phyloP scores from a whole-genome alignment of 2,329 filamentous ascomycete species.

The Mollisiaceae sp. region DNA sequence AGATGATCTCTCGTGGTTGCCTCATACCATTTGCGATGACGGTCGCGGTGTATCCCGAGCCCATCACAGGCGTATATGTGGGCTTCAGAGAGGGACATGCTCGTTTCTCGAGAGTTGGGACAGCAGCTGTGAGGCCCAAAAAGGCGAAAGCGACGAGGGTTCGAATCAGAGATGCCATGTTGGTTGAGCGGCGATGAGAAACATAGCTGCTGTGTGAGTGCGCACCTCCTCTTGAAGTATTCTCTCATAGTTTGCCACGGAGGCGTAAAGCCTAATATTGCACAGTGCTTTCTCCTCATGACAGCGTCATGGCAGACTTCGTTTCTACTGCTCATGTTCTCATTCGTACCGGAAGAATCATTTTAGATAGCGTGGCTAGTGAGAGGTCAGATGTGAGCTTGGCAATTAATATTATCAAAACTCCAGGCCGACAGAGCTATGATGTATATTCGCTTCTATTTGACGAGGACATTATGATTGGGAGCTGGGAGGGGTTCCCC shows the following conservation, averaged over 20 bases:
- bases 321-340: slow-evolving; percentile 9
- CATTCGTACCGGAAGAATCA: slow-evolving; percentile 11
- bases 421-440: slow-evolving; percentile 10
- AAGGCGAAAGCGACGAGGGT: slow-evolving; percentile 3
- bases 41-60: slow-evolving; percentile 12
- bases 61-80: slow-evolving; percentile 9
- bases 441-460: slow-evolving; percentile 7
- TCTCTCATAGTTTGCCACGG: slow-evolving; percentile 8
- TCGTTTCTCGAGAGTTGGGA: slow-evolving; percentile 7
- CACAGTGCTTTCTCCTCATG: slow-evolving; percentile 5
- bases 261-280: slow-evolving; percentile 10
- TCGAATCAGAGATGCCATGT: slow-evolving; percentile 7
- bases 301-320: slow-evolving; percentile 8
- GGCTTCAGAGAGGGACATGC: slow-evolving; percentile 10
- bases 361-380: slow-evolving; percentile 1
- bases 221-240: slow-evolving; percentile 7
- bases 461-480: slow-evolving; percentile 5
- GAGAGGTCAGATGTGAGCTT: slow-evolving; percentile 4
- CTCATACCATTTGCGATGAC: slow-evolving; percentile 26
- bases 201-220: slow-evolving; percentile 6
- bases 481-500: slow-evolving; percentile 4
- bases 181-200: slow-evolving; percentile 10
- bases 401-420: slow-evolving; percentile 15
- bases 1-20: slow-evolving; percentile 21
- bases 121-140: slow-evolving; percentile 12